Evolutionary conservation across 805 yeast species (phyloP), one percentile per base, ranked within the genome.

Genomic region (Blastobotrys parvus): DNA sequence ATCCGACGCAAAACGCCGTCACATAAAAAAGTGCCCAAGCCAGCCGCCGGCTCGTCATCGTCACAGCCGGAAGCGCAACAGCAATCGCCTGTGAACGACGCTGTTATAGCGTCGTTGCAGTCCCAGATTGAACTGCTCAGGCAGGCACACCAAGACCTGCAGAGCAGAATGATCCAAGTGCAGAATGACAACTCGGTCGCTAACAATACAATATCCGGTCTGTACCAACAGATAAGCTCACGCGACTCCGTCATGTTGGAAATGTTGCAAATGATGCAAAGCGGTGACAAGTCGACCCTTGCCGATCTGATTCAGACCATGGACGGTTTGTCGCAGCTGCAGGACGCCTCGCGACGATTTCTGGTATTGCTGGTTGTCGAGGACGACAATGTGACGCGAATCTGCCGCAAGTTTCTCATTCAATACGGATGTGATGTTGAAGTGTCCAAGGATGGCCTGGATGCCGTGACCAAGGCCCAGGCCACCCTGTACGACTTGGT

Each of bases 371-470:
- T 78, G 4, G 80, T 78, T 3, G 81, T 77, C 49, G 82, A 78
- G 45, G 75, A 72, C 41, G 62, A 68, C 25, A 64, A 71, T 31
- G 83, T 95, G 53, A 82, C 87, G 42, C 85, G 82, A 49, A 68
- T 90, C 7, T 85, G 96, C 53, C 71, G 84, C 7, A 84, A 85
- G 59, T 86, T 92, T 56, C 62, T 92, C 45, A 75, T 77, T 57
- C 84, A 86, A 56, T 87, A 84, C 59, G 97, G 97, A 0, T 89
- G 96, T 60, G 79, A 87, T 11, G 95, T 90, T 3, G 90, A 92
- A 38, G 86, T 88, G 16, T 97, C 86, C 0, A 82, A 87, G 3
- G 97, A 90, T 64, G 99, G 98, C 0, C 64, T 90, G 8, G 80
- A 85, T 29, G 96, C 96, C 2, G 87, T 92, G 35, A 74, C 78